Conservation (phyloP, 495 filamentous ascomycete genomes). For the Aspergillus biplanus region DNA sequence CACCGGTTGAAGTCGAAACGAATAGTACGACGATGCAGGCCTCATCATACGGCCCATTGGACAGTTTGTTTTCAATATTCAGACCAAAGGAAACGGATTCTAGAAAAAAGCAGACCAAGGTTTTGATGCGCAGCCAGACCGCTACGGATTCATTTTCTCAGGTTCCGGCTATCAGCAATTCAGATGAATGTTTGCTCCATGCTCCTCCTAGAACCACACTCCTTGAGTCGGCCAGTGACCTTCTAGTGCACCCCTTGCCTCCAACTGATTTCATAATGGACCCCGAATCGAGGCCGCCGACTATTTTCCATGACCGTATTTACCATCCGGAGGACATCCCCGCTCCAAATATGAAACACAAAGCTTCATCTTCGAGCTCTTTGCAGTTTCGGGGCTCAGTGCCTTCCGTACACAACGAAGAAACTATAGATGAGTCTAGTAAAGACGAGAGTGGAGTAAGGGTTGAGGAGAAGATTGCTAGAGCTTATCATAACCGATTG, state of each 20-base stretch:
- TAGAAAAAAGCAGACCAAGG: constrained; percentile 61
- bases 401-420: constrained; percentile 18
- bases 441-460: constrained; percentile 61
- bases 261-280: constrained; percentile 78
- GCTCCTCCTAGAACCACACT: constrained; percentile 91
- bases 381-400: constrained; percentile 44
- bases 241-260: constrained; percentile 88
- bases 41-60: constrained; percentile 52
- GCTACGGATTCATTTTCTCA: constrained; percentile 24
- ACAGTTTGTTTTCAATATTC: constrained; percentile 67
- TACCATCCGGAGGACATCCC: constrained; percentile 95
- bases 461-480: constrained; percentile 95
- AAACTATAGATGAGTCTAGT: constrained; percentile 27
- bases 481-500: constrained; percentile 87
- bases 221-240: constrained; percentile 90
- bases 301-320: constrained; percentile 95
- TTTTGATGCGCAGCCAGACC: constrained; percentile 80
- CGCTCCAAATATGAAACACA: constrained; percentile 68
- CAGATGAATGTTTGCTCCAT: constrained; percentile 50
- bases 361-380: constrained; percentile 43
- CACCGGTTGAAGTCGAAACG: constrained; percentile 8
- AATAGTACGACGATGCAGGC: constrained; percentile 21
- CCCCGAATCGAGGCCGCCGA: constrained; percentile 78
- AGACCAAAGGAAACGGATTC: constrained; percentile 43
- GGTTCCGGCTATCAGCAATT: constrained; percentile 44